phyloP scores from a whole-genome alignment of 2,329 filamentous ascomycete species.

The Pseudogymnoascus sp. region DNA sequence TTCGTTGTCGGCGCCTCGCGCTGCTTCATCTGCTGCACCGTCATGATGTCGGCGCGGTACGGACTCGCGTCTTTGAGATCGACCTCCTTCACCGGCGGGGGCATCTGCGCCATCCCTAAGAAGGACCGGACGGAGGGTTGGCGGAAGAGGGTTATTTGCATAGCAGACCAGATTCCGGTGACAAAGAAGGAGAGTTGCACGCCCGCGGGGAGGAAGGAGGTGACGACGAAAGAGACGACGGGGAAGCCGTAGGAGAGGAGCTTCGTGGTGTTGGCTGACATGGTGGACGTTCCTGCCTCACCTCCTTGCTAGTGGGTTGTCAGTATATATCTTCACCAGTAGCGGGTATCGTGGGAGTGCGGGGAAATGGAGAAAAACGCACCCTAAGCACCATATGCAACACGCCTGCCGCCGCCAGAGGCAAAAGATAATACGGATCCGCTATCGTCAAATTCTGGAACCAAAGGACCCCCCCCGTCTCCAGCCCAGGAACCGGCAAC shows the following conservation, averaged over 20 bases:
- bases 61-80: slow-evolving; percentile 11
- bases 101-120: slow-evolving; percentile 33
- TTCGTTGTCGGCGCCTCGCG: slow-evolving; percentile 18
- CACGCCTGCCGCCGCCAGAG: slow-evolving; percentile 56
- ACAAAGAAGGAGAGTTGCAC: slow-evolving; percentile 58
- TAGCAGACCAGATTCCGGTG: slow-evolving; percentile 31
- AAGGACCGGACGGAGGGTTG: slow-evolving; percentile 31
- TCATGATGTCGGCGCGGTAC: slow-evolving; percentile 15
- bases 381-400: slow-evolving; percentile 33
- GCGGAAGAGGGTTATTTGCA: slow-evolving; percentile 41
- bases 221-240: slow-evolving; percentile 44
- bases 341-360: slow-evolving; percentile 2
- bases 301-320: slow-evolving; percentile 36
- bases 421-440: slow-evolving; percentile 75
- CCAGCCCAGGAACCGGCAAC: slow-evolving; percentile 74
- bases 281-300: slow-evolving; percentile 37
- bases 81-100: slow-evolving; percentile 10
- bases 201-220: slow-evolving; percentile 39
- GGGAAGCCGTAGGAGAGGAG: slow-evolving; percentile 45
- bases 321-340: neutral
- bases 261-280: slow-evolving; percentile 30
- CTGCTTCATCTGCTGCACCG: slow-evolving; percentile 12
- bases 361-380: slow-evolving; percentile 10
- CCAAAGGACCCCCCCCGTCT: slow-evolving; percentile 68
- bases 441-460: slow-evolving; percentile 65